Evolutionary conservation across 108 stramenopile genomes (phyloP).

Genomic region (Skeletonema potamos): DNA sequence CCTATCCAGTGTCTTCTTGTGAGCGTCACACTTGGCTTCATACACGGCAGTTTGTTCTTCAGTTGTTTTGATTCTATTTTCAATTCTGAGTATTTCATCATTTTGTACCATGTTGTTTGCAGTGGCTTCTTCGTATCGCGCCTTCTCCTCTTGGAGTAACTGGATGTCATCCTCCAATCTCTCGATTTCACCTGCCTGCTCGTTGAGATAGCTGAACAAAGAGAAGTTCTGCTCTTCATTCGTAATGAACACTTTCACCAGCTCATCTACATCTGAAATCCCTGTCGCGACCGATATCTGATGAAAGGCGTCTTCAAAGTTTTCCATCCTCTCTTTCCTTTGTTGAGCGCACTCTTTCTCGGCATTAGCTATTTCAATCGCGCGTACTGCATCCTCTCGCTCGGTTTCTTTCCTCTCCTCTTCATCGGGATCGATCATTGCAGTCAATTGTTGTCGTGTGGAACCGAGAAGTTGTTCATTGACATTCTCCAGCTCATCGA

Average conservation of each 20-base stretch:
- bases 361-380: constrained; percentile 28
- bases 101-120: constrained; percentile 56
- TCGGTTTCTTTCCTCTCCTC: constrained; percentile 36
- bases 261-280: constrained; percentile 61
- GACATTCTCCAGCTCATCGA: constrained; percentile 32
- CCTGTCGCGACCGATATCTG: constrained; percentile 74
- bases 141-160: constrained; percentile 56
- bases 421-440: constrained; percentile 26
- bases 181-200: constrained; percentile 76
- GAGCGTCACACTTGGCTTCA: constrained; percentile 58
- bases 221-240: constrained; percentile 83
- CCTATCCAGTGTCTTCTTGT: constrained; percentile 55
- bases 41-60: constrained; percentile 64
- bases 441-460: constrained; percentile 25
- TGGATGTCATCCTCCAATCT: constrained; percentile 60
- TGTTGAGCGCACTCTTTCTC: constrained; percentile 41
- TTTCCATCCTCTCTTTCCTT: constrained; percentile 59
- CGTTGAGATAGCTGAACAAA: constrained; percentile 69
- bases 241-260: constrained; percentile 64
- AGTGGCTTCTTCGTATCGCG: constrained; percentile 41
- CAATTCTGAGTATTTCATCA: constrained; percentile 67
- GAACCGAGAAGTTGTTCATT: constrained; percentile 32
- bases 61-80: constrained; percentile 51
- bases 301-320: constrained; percentile 84
- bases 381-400: constrained; percentile 28